Conservation (phyloP, 768 basidiomycete species). For the Gymnopilus junonius region DNA sequence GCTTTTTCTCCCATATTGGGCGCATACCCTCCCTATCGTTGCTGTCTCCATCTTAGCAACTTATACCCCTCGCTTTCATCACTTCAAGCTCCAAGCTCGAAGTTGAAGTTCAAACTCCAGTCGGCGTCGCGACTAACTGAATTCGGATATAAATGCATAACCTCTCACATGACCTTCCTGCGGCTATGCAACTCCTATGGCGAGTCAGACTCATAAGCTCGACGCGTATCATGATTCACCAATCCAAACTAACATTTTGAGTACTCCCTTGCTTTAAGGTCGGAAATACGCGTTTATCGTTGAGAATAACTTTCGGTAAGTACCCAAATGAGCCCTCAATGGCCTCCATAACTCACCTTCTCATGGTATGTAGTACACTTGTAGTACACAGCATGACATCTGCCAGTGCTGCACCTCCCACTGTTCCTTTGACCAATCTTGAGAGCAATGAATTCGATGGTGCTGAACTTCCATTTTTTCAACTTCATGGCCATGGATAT, state of each 20-base stretch:
- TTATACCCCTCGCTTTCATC: no score
- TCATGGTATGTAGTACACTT: no score
- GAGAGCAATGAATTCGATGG: neutral
- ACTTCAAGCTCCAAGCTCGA: no score
- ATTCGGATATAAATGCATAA: no score
- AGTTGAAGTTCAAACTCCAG: no score
- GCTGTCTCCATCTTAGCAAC: no score
- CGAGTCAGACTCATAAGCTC: slow-evolving; percentile 10
- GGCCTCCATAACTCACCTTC: no score
- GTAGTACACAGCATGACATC: neutral
- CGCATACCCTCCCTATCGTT: no score
- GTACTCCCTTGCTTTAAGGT: neutral
- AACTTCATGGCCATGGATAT: slow-evolving; percentile 11
- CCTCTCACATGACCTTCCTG: slow-evolving; percentile 11
- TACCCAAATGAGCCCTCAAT: neutral
- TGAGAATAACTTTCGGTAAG: neutral
- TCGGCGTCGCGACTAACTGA: neutral
- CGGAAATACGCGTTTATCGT: neutral
- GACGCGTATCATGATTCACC: neutral
- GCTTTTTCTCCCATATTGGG: no score
- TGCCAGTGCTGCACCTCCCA: neutral
- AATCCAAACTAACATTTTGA: neutral
- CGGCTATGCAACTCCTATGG: slow-evolving; percentile 2
- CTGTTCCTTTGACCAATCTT: neutral
- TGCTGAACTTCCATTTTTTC: slow-evolving; percentile 7